Evolutionary conservation across 805 yeast genomes (phyloP).

Genomic region (Wickerhamiella australiensis): DNA sequence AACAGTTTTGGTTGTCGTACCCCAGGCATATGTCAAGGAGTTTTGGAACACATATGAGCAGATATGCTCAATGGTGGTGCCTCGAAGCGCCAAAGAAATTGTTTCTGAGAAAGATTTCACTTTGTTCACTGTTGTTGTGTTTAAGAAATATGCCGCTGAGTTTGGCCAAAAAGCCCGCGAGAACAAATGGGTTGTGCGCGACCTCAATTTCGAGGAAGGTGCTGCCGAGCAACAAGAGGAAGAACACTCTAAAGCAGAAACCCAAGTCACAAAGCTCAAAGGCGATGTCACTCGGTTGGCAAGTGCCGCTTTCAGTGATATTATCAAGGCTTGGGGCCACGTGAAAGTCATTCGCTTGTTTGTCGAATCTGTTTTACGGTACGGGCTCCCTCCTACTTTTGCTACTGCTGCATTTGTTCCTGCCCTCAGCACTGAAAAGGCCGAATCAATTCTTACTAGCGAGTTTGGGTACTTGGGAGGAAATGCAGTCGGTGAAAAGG

Average conservation of each 20-base stretch:
- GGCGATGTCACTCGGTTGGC: constrained; percentile 74
- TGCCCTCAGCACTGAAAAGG: constrained; percentile 36
- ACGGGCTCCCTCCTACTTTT: constrained; percentile 93
- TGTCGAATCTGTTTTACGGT: constrained; percentile 88
- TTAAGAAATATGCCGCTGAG: constrained; percentile 65
- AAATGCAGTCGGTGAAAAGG: constrained; percentile 64
- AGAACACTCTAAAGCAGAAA: constrained; percentile 66
- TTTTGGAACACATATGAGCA: constrained; percentile 67
- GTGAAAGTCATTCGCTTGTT: constrained; percentile 75
- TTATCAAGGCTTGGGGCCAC: constrained; percentile 79
- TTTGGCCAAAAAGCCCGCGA: constrained; percentile 68
- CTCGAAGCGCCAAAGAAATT: constrained; percentile 68
- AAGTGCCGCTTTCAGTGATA: constrained; percentile 80
- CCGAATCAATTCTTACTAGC: constrained; percentile 56
- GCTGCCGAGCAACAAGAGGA: constrained; percentile 51
- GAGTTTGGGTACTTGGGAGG: constrained; percentile 89
- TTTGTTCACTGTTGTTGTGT: constrained; percentile 68
- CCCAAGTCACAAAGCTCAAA: constrained; percentile 54
- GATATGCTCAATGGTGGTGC: constrained; percentile 70
- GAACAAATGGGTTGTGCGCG: constrained; percentile 82
- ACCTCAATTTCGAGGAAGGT: constrained; percentile 74
- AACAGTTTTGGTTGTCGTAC: constrained; percentile 82
- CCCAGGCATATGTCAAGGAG: constrained; percentile 46
- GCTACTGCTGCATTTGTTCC: constrained; percentile 41
- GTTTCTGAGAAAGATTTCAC: constrained; percentile 61